Conservation (phyloP, 2,329 filamentous ascomycete genomes). For the Coniochaeta sp. region DNA sequence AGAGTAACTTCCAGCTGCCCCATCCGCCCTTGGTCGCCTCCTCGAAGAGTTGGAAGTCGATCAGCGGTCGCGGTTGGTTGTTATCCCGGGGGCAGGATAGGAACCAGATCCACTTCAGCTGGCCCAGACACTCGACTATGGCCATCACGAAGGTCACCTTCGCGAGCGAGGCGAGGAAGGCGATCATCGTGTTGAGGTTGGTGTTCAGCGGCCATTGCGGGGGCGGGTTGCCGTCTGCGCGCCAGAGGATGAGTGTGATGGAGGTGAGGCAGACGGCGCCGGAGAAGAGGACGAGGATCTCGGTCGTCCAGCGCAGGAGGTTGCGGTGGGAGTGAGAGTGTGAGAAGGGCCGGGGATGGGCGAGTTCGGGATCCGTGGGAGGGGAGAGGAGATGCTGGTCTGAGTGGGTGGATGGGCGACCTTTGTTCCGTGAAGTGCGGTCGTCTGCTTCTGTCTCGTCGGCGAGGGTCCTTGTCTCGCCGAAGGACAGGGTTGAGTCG, state of each 20-base stretch:
- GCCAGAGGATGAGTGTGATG: slow-evolving; percentile 8
- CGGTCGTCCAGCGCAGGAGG: not conserved
- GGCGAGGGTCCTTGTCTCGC: not conserved
- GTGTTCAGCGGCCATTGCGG: slow-evolving; percentile 16
- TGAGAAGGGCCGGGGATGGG: not conserved
- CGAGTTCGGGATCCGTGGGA: not conserved
- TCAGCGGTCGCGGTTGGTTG: slow-evolving; percentile 7
- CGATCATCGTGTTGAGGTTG: slow-evolving; percentile 21
- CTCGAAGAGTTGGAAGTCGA: slow-evolving; percentile 17
- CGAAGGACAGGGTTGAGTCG: not conserved
- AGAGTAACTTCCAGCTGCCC: slow-evolving; percentile 12
- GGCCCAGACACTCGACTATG: slow-evolving; percentile 17
- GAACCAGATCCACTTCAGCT: slow-evolving; percentile 20
- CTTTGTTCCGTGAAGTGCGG: not conserved
- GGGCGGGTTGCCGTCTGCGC: slow-evolving; percentile 13
- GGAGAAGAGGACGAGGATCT: not conserved
- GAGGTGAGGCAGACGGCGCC: not conserved
- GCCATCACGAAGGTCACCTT: slow-evolving; percentile 16
- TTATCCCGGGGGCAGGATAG: no score
- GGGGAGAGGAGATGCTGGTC: not conserved
- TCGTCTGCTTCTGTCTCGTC: not conserved
- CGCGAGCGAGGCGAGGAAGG: slow-evolving; percentile 18
- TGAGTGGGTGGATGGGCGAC: not conserved
- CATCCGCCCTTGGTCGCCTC: slow-evolving; percentile 12
- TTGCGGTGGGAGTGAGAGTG: not conserved